phyloP scores from a whole-genome alignment of 495 filamentous ascomycete species.

The Aspergillus ostianus region DNA sequence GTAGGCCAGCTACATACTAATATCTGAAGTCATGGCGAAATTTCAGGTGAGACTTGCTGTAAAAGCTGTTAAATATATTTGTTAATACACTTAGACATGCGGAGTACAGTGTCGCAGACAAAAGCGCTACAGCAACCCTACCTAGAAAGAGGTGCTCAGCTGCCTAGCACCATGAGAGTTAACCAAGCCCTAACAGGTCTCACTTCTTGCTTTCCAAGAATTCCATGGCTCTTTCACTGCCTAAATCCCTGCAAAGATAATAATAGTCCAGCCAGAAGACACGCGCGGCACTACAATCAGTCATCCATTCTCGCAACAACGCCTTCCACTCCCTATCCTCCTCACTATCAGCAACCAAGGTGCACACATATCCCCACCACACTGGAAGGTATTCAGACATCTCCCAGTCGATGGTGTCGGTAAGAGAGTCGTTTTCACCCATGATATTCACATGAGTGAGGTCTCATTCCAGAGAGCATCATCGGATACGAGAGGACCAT shows the following conservation, averaged over 20 bases:
- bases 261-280: conserved; percentile 23
- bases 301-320: conserved; percentile 22
- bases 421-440: conserved; percentile 23
- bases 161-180: no score
- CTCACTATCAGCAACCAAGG: conserved; percentile 12
- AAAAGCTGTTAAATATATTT: no score
- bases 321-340: conserved; percentile 28
- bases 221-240: conserved; percentile 6
- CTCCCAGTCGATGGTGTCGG: conserved; percentile 29
- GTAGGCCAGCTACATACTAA: no score
- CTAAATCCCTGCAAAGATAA: conserved; percentile 8
- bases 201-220: conserved; percentile 6
- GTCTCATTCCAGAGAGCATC: conserved; percentile 34
- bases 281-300: conserved; percentile 21
- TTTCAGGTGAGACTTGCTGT: no score
- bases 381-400: conserved; percentile 25
- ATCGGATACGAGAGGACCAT: conserved; percentile 29
- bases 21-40: no score
- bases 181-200: background rate
- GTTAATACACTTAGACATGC: no score
- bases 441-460: conserved; percentile 38
- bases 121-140: no score
- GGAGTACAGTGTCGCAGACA: no score
- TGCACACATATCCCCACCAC: conserved; percentile 28
- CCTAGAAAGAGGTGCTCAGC: no score